Conservation (phyloP, 2,329 filamentous ascomycete genomes). For the Rhytidhysteron rufulum region DNA sequence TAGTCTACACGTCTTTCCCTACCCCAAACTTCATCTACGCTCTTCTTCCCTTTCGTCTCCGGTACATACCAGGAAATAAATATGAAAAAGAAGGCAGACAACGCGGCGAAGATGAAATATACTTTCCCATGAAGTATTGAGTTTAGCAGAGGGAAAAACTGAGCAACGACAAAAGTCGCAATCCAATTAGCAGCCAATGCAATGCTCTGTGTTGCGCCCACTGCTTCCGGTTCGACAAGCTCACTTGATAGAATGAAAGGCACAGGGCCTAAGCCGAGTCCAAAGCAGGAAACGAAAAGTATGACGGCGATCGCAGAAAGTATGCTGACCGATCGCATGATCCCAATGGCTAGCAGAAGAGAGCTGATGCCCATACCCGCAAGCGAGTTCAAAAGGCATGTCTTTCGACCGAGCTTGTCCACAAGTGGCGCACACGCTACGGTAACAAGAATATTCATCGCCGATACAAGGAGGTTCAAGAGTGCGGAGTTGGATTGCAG, state of each 20-base stretch:
- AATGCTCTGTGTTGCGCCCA: conserved; percentile 88
- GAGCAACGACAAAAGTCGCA: conserved; percentile 86
- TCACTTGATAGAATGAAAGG: conserved; percentile 93
- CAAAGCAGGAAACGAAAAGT: conserved; percentile 84
- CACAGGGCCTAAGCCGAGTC: conserved; percentile 84
- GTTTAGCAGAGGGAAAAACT: conserved; percentile 90
- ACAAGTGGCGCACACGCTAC: conserved; percentile 76
- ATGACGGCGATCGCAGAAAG: conserved; percentile 79
- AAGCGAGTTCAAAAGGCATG: conserved; percentile 77
- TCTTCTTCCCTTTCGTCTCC: conserved; percentile 82
- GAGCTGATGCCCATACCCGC: conserved; percentile 78
- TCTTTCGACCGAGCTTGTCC: conserved; percentile 83
- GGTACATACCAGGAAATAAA: conserved; percentile 77
- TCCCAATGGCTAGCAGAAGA: conserved; percentile 73
- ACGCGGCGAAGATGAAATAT: conserved; percentile 83
- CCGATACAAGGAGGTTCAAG: conserved; percentile 82
- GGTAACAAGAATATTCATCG: conserved; percentile 81
- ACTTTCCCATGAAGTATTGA: conserved; percentile 74
- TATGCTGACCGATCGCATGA: conserved; percentile 66
- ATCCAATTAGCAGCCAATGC: conserved; percentile 83
- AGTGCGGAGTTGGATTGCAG: conserved; percentile 77
- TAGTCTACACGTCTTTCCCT: conserved; percentile 44
- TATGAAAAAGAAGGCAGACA: conserved; percentile 64
- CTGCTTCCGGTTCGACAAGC: conserved; percentile 83
- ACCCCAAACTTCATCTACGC: conserved; percentile 89